phyloP scores from a whole-genome alignment of 139 green algal genomes.

The Chlamydomonas sp. region DNA sequence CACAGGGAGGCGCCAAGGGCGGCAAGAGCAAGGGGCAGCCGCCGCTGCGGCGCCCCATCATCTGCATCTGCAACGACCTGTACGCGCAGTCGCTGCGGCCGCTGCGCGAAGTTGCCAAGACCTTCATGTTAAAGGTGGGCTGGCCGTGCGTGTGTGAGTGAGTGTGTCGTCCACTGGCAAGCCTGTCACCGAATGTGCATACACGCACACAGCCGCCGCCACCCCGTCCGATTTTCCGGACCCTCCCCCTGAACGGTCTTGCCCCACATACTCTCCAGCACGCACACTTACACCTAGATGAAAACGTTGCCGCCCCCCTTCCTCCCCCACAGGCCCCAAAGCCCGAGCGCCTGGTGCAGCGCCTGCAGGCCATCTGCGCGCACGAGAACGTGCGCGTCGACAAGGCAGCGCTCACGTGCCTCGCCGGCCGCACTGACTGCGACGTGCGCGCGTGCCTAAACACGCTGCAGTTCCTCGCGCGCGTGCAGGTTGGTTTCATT shows the following conservation, averaged over 20 bases:
- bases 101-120: conserved; percentile 67
- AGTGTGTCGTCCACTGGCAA: no score
- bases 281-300: no score
- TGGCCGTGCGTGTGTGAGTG: no score
- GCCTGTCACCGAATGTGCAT: not conserved
- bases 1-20: no score
- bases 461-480: conserved; percentile 79
- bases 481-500: not conserved
- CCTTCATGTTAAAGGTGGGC: conserved; percentile 63
- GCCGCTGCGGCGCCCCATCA: conserved; percentile 74
- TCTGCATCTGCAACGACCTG: conserved; percentile 96
- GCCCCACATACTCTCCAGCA: no score
- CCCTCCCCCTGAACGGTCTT: no score
- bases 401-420: conserved; percentile 32
- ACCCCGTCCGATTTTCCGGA: no score
- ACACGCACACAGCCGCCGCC: not conserved
- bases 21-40: no score
- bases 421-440: conserved; percentile 38
- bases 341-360: conserved; percentile 36
- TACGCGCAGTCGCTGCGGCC: conserved; percentile 81
- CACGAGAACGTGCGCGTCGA: conserved; percentile 47
- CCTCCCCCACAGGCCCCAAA: no score
- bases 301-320: no score
- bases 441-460: conserved; percentile 92
- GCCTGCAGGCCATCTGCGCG: conserved; percentile 51